Base-by-base conservation (phyloP, 352 stramenopile genomes). In the Phytopythium mirpurense region DNA sequence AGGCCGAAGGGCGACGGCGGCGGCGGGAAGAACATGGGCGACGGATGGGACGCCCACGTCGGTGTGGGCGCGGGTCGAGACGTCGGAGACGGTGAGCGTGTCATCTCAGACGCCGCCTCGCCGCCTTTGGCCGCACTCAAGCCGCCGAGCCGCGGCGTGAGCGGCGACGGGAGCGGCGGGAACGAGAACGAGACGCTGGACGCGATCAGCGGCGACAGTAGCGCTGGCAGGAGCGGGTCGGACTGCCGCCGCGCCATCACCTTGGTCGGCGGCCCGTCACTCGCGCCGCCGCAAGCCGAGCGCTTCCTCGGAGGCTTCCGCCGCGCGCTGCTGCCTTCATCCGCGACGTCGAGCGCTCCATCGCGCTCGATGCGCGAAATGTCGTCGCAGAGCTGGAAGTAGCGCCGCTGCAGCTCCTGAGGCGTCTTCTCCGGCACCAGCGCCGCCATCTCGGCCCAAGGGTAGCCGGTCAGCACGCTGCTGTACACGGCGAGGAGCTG, bases 321-420 rank as follows among this genome's bases (percentile, higher is more conserved):
- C 16, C 2, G 16, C 42, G 42, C 12, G 1, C 6, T 16, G 12
- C 27, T 27, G 7, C 16, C 1, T 26, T 15, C 6, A 2, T 14
- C 15, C 0, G 1, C 15, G 16, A 3, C 15, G 11, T 19, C 7
- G 44, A 37, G 18, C 15, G 27, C 21, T 26, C n/a, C 18, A 3
- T 9, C 78, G 16, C 50, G 65, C 51, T 93, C 79, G 40, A 93
- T 90, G 14, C 71, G 63, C n/a, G 74, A 69, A 9, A 93, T 59
- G 51, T 93, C 83, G 45, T 86, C 76, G 51, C 82, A 86, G 27
- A 90, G 79, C 69, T 87, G 86, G 52, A 79, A 60, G 59, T 86
- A 93, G 40, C 83, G 68, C 43, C 87, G 78, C 11, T 82, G 72
- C 5, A 85, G 61, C 19, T 82, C 76, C 1, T 70, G 62, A 4